A percentile compares a stretch with the other conserved stretches of the same genome.
Evolutionary conservation across 2,329 filamentous ascomycete genomes (phyloP).

Genomic region (Arthrobotrys sinensis): DNA sequence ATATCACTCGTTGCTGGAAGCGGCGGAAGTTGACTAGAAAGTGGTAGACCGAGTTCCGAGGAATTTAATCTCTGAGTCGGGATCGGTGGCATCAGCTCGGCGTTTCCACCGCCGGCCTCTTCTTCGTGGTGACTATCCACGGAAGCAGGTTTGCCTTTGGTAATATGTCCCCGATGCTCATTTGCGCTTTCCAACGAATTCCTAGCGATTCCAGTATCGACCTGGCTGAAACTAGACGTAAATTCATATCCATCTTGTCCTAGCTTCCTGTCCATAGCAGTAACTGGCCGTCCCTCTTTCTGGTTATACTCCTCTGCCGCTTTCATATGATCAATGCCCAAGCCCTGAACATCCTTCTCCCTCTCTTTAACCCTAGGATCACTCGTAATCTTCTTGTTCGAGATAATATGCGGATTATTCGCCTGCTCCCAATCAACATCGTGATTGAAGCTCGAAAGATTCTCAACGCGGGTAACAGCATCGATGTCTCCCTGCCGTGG

Average conservation of each 20-base stretch:
- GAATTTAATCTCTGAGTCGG: constrained; percentile 73
- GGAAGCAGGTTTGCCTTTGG: constrained; percentile 10
- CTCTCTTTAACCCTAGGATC: constrained; percentile 76
- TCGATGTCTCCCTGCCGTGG: constrained; percentile 70
- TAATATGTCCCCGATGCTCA: constrained; percentile 15
- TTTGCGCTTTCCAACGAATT: constrained; percentile 13
- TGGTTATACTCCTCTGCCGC: constrained; percentile 63
- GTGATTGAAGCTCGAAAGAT: constrained; percentile 80
- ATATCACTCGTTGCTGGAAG: constrained; percentile 82
- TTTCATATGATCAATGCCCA: constrained; percentile 83
- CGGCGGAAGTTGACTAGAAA: constrained; percentile 78
- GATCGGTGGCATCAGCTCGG: constrained; percentile 72
- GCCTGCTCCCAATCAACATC: constrained; percentile 77
- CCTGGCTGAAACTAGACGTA: constrained; percentile 56
- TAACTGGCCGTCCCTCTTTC: constrained; percentile 35
- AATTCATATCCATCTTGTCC: constrained; percentile 54
- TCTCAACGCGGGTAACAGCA: constrained; percentile 73
- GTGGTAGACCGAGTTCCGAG: constrained; percentile 77
- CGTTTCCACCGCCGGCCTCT: constrained; percentile 67
- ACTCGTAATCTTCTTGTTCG: constrained; percentile 72
- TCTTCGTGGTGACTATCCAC: constrained; percentile 63
- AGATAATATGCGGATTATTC: constrained; percentile 73
- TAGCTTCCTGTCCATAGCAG: constrained; percentile 50
- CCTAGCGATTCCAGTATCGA: constrained; percentile 52
- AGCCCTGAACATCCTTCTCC: constrained; percentile 81